Conservation (phyloP, 2,329 filamentous ascomycete genomes). For the Pyrenophora tritici-repentis region DNA sequence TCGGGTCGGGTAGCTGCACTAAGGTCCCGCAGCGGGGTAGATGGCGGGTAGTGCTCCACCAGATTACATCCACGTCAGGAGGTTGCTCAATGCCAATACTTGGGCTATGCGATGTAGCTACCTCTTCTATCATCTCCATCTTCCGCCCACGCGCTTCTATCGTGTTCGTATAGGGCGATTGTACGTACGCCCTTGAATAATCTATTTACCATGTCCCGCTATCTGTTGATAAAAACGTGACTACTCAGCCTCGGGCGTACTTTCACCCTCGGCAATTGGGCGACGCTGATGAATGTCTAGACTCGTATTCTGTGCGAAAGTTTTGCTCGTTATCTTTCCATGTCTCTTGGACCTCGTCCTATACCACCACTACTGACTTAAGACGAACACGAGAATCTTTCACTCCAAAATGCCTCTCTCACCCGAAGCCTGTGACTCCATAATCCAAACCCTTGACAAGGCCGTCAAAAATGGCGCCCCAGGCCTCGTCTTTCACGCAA, state of each 20-base stretch:
- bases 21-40: conserved; percentile 8
- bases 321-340: no score
- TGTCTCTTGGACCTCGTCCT: no score
- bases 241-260: no score
- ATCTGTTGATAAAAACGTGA: no score
- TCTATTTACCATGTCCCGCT: no score
- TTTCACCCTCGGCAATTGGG: not conserved
- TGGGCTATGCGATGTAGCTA: not conserved
- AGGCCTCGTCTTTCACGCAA: conserved; percentile 53
- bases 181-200: no score
- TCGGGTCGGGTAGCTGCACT: not conserved
- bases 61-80: not conserved
- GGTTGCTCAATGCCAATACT: not conserved
- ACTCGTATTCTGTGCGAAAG: no score
- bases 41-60: not conserved
- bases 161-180: no score
- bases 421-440: conserved; percentile 32
- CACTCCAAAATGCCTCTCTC: conserved; percentile 37
- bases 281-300: no score
- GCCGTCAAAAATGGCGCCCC: conserved; percentile 44
- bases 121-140: not conserved
- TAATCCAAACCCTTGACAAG: conserved; percentile 46
- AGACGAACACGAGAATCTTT: not conserved
- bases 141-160: not conserved
- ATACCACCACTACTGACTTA: not conserved